Evolutionary conservation across 768 basidiomycete genomes (phyloP).

Genomic region (Macrolepiota fuliginosa): DNA sequence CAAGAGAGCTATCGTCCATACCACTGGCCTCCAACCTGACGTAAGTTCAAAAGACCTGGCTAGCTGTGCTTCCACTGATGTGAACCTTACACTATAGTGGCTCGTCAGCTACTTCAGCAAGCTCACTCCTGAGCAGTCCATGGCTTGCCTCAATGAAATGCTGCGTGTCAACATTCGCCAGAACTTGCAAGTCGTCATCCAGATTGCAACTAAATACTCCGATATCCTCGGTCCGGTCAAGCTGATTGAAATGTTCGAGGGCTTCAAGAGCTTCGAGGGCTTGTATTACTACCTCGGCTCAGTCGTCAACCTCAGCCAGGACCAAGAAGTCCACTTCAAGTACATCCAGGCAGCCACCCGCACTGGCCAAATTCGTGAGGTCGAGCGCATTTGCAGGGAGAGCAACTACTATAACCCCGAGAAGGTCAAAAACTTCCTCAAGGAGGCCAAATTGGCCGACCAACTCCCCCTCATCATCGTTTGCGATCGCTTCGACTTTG

Average conservation of each 20-base stretch:
- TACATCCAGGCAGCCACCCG: slow-evolving; percentile 99
- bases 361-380: slow-evolving; percentile 97
- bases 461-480: slow-evolving; percentile 99
- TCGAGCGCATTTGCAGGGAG: slow-evolving; percentile 97
- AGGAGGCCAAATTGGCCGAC: slow-evolving; percentile 94
- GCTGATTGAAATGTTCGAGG: slow-evolving; percentile 97
- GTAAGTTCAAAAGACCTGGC: slow-evolving; percentile 37
- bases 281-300: slow-evolving; percentile 99
- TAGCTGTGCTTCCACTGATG: slow-evolving; percentile 5
- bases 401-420: slow-evolving; percentile 98
- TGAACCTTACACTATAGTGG: slow-evolving; percentile 54
- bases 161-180: slow-evolving; percentile 94
- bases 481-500: slow-evolving; percentile 99
- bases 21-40: slow-evolving; percentile 78
- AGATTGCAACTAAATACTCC: slow-evolving; percentile 98
- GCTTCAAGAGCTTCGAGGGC: slow-evolving; percentile 97
- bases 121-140: slow-evolving; percentile 95
- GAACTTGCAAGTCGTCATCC: slow-evolving; percentile 94
- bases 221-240: slow-evolving; percentile 97
- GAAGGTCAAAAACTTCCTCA: slow-evolving; percentile 99
- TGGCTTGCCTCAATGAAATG: slow-evolving; percentile 97
- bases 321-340: slow-evolving; percentile 98
- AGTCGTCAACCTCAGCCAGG: slow-evolving; percentile 93
- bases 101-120: slow-evolving; percentile 96
- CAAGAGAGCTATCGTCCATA: slow-evolving; percentile 96